A percentile compares a stretch with the other conserved stretches of the same genome.
Conservation (phyloP, 2,329 filamentous ascomycete species). For the Exophiala viscosa region DNA sequence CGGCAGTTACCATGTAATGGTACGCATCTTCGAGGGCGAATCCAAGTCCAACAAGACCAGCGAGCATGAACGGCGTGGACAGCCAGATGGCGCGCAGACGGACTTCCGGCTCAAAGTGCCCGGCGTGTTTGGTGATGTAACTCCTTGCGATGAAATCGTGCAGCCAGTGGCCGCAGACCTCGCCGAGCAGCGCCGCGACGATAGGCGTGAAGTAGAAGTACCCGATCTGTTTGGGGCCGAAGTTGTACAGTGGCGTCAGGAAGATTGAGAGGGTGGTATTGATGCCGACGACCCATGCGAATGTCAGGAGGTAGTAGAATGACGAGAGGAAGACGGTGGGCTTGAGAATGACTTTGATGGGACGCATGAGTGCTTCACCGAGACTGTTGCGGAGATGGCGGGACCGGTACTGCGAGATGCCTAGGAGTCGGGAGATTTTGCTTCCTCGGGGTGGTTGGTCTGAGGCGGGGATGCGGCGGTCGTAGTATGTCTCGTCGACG, state of each 20-base stretch:
- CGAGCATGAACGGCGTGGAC: conserved; percentile 48
- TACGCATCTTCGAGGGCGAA: conserved; percentile 49
- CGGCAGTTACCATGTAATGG: conserved; percentile 51
- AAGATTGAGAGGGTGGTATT: conserved; percentile 56
- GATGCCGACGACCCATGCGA: conserved; percentile 48
- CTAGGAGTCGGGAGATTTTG: conserved; percentile 31
- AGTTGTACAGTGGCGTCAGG: conserved; percentile 49
- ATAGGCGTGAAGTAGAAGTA: conserved; percentile 59
- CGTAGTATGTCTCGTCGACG: conserved; percentile 40
- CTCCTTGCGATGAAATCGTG: conserved; percentile 50
- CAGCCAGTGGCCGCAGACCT: conserved; percentile 54
- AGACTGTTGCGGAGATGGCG: conserved; percentile 33
- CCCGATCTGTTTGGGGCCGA: conserved; percentile 49
- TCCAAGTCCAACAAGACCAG: conserved; percentile 52
- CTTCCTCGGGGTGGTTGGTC: conserved; percentile 27
- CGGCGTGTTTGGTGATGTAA: conserved; percentile 47
- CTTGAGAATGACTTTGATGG: conserved; percentile 38
- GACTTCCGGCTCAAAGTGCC: conserved; percentile 56
- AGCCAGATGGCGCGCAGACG: conserved; percentile 50
- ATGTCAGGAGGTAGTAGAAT: conserved; percentile 41
- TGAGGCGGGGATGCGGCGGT: conserved; percentile 29
- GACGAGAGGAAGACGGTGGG: conserved; percentile 36
- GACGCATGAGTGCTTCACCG: conserved; percentile 35
- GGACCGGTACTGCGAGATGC: conserved; percentile 29
- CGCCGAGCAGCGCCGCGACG: conserved; percentile 53